A percentile compares a stretch with the other conserved stretches of the same genome.
phyloP scores from a whole-genome alignment of 306 rosid species.

The Astragalus membranaceus region DNA sequence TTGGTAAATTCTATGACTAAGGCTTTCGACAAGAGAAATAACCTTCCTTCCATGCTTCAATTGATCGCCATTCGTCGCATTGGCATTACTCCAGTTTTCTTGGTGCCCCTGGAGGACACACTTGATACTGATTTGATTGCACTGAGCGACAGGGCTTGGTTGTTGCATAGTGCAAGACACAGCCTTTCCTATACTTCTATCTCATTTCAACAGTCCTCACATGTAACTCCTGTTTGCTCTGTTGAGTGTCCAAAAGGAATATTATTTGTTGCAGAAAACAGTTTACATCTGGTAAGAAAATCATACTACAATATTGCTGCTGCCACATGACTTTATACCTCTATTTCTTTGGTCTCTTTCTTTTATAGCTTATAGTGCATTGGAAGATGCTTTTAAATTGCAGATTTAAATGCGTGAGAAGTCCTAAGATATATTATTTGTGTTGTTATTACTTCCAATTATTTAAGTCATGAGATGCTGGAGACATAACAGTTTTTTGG shows the following conservation, averaged over 20 bases:
- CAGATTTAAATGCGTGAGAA: neutral
- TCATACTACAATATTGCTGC: neutral
- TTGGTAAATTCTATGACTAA: slow-evolving; percentile 31
- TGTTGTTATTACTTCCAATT: slow-evolving; percentile 9
- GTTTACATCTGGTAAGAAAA: slow-evolving; percentile 81
- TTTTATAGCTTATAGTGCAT: neutral
- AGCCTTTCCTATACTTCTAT: slow-evolving; percentile 90
- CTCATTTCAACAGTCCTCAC: slow-evolving; percentile 87
- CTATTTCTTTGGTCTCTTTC: slow-evolving; percentile 9
- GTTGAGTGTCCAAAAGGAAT: slow-evolving; percentile 90
- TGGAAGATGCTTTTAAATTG: slow-evolving; percentile 10
- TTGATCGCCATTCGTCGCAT: slow-evolving; percentile 85
- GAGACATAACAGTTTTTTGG: neutral
- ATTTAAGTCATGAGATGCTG: neutral
- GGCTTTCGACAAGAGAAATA: slow-evolving; percentile 32
- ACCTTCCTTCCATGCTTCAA: slow-evolving; percentile 54
- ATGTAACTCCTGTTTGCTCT: slow-evolving; percentile 83
- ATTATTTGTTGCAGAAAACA: slow-evolving; percentile 78
- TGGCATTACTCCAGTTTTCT: slow-evolving; percentile 94
- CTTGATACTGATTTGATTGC: slow-evolving; percentile 86
- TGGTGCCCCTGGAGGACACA: slow-evolving; percentile 75
- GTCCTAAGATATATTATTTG: neutral
- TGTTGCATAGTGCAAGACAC: slow-evolving; percentile 90
- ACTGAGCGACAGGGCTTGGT: slow-evolving; percentile 93
- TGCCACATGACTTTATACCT: slow-evolving; percentile 5